These are phyloP conservation scores for Hygrocybe punicea DNA, from an alignment of 768 basidiomycete species.

Conservation along the genomic window DNA sequence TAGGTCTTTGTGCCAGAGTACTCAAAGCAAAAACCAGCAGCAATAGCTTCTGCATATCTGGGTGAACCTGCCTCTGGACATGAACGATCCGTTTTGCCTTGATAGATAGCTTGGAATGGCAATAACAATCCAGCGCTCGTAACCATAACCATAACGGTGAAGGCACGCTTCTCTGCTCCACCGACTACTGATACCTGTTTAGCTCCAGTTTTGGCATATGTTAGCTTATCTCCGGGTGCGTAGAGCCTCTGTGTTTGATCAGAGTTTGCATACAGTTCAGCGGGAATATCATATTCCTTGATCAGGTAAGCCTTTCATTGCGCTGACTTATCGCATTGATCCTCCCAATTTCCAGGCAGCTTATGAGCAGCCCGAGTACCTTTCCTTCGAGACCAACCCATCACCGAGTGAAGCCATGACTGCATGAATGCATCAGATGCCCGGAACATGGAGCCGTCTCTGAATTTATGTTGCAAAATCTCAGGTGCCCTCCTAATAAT, in stretches of 20 bases:
- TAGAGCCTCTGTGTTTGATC: too few relatives aligned
- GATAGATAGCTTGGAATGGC: slow-evolving; percentile 13
- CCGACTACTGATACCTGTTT: slow-evolving; percentile 7
- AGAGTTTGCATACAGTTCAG: too few relatives aligned
- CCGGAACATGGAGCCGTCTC: slow-evolving; percentile 5
- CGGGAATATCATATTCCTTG: neutral
- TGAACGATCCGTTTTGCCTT: slow-evolving; percentile 15
- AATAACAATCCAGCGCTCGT: slow-evolving; percentile 30
- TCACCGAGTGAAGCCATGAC: slow-evolving; percentile 14
- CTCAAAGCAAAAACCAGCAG: slow-evolving; percentile 13
- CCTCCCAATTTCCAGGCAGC: slow-evolving; percentile 28
- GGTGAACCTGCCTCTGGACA: slow-evolving; percentile 15
- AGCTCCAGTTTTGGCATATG: neutral
- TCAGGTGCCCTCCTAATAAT: neutral
- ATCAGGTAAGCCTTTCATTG: slow-evolving; percentile 1
- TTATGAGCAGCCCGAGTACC: slow-evolving; percentile 38
- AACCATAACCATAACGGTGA: slow-evolving; percentile 36
- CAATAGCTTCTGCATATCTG: slow-evolving; percentile 18
- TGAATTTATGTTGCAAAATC: neutral
- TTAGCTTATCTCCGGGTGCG: neutral
- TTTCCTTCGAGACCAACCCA: slow-evolving; percentile 25
- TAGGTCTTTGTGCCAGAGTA: slow-evolving; percentile 1
- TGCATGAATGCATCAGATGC: slow-evolving; percentile 22
- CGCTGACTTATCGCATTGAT: slow-evolving; percentile 13
- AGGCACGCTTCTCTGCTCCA: slow-evolving; percentile 44